These are phyloP conservation scores for Wickerhamomyces bovis DNA, from an alignment of 805 yeast genomes.

Conservation along the genomic window DNA sequence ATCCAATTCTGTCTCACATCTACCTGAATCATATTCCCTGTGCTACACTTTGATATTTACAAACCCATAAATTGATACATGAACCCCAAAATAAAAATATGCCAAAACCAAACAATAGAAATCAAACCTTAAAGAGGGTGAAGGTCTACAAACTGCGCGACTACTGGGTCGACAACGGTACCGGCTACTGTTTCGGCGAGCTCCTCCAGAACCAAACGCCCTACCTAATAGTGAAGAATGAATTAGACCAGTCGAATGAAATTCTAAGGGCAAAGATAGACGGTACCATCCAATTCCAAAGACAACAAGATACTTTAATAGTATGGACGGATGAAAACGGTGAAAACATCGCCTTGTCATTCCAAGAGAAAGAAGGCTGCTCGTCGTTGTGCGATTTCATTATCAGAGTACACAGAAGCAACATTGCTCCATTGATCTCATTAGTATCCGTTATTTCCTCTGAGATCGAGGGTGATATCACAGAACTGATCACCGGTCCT, in stretches of 20 bases:
- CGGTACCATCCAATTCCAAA: constrained; percentile 77
- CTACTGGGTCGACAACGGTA: constrained; percentile 89
- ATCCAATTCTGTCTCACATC: background rate
- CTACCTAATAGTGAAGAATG: constrained; percentile 67
- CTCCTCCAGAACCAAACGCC: constrained; percentile 37
- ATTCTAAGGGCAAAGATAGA: constrained; percentile 62
- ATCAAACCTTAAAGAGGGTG: constrained; percentile 61
- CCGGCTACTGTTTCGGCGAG: constrained; percentile 84
- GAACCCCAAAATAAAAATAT: background rate
- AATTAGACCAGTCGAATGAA: constrained; percentile 49
- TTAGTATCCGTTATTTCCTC: constrained; percentile 60
- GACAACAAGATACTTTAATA: constrained; percentile 90
- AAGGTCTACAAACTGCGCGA: constrained; percentile 82
- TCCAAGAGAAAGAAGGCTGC: constrained; percentile 91
- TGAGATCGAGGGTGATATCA: constrained; percentile 45
- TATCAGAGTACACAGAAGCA: constrained; percentile 51
- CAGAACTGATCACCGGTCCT: constrained; percentile 80
- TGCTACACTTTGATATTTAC: too few species aligned
- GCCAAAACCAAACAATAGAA: background rate
- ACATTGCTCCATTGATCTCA: constrained; percentile 59
- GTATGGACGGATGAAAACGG: constrained; percentile 84
- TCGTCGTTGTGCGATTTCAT: constrained; percentile 76
- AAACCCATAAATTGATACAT: background rate
- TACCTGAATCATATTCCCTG: background rate
- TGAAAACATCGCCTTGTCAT: constrained; percentile 79